Conservation (phyloP, 2,329 filamentous ascomycete genomes). For the Verticillium dahliae region DNA sequence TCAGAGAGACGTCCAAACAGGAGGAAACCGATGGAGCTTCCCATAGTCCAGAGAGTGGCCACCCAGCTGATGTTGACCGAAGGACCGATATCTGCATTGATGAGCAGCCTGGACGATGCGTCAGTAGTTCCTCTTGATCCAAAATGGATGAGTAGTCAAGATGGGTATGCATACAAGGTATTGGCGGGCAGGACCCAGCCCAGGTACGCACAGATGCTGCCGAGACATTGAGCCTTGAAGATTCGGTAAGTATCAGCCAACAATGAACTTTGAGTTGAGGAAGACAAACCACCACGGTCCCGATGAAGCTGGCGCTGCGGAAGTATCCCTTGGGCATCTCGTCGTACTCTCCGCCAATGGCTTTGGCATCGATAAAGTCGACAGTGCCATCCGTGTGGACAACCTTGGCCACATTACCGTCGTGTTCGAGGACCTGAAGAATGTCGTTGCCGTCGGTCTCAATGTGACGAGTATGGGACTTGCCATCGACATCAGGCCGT, state of each 20-base stretch:
- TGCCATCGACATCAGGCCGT: not conserved
- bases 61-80: constrained; percentile 24
- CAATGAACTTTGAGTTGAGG: not conserved
- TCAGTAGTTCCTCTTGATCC: not conserved
- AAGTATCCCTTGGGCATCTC: constrained; percentile 35
- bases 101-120: constrained; percentile 14
- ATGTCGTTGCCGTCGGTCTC: constrained; percentile 22
- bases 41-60: constrained; percentile 29
- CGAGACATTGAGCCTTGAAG: constrained; percentile 22
- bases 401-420: constrained; percentile 20
- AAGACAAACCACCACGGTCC: constrained; percentile 26
- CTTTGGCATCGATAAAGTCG: constrained; percentile 32
- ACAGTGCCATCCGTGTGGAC: constrained; percentile 32
- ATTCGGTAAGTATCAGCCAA: not conserved
- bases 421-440: constrained; percentile 3
- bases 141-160: not conserved
- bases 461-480: constrained; percentile 12
- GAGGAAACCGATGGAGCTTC: constrained; percentile 29
- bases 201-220: constrained; percentile 24
- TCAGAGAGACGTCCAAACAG: constrained; percentile 34
- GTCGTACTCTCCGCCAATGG: constrained; percentile 32
- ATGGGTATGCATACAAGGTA: constrained; percentile 18
- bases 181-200: constrained; percentile 28
- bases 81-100: constrained; percentile 24
- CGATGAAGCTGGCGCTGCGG: constrained; percentile 29